Percentiles rank a stretch among this genome's conserved stretches.
Evolutionary conservation across 306 rosid species (phyloP).

Genomic region (Pyrus betulifolia): DNA sequence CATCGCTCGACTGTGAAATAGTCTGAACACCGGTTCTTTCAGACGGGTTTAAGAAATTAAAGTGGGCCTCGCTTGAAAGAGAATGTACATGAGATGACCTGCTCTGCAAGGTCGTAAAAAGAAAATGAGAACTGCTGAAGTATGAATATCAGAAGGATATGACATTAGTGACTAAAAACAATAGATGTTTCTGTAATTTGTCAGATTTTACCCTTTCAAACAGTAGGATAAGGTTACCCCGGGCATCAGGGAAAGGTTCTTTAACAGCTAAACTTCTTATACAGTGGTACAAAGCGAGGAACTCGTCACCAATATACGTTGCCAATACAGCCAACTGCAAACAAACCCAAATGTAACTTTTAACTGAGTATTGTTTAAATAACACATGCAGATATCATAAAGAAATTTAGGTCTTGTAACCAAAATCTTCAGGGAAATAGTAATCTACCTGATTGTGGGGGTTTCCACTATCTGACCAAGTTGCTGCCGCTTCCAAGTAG

Average conservation of each 20-base stretch:
- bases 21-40: conserved; percentile 22
- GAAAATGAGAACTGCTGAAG: conserved; percentile 25
- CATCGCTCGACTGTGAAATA: conserved; percentile 19
- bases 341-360: conserved; percentile 10
- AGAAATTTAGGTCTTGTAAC: neutral
- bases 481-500: conserved; percentile 79
- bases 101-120: conserved; percentile 60
- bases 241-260: conserved; percentile 94
- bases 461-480: conserved; percentile 94
- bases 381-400: neutral
- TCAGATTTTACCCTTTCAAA: conserved; percentile 65
- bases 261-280: conserved; percentile 83
- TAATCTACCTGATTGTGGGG: conserved; percentile 86
- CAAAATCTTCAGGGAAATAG: neutral
- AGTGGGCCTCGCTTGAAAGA: conserved; percentile 24
- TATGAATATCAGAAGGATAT: neutral
- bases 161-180: neutral
- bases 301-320: conserved; percentile 76
- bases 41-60: conserved; percentile 43
- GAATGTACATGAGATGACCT: conserved; percentile 46
- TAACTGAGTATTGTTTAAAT: neutral
- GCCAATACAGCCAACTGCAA: conserved; percentile 94
- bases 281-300: conserved; percentile 93
- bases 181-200: neutral
- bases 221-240: conserved; percentile 68